Percentiles rank a stretch among this genome's conserved stretches.
Conservation (phyloP, 768 basidiomycete species). For the Chiua virens region DNA sequence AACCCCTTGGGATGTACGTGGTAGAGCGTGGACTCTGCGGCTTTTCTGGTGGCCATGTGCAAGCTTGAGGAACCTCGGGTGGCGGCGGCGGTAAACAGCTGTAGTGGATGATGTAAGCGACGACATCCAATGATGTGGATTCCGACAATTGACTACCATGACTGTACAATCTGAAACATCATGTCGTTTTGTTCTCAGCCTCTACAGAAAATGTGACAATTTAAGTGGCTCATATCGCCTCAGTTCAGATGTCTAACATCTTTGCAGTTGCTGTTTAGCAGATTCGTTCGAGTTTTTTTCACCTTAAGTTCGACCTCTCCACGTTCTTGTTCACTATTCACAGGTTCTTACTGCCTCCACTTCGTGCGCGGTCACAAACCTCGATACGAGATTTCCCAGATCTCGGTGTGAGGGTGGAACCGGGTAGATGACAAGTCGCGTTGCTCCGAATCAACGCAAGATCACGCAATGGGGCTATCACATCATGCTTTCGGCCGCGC, state of each 20-base stretch:
- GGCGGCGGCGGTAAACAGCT: too few species aligned
- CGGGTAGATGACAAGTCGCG: conserved; percentile 1
- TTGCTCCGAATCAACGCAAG: conserved; percentile 21
- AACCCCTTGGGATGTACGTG: conserved; percentile 88
- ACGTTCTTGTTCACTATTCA: not conserved
- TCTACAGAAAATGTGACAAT: not conserved
- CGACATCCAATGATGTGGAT: not conserved
- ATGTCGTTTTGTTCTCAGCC: not conserved
- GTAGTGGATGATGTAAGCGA: conserved; percentile 17
- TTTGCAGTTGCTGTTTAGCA: not conserved
- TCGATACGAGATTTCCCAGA: not conserved
- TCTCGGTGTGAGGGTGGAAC: not conserved
- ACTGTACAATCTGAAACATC: not conserved
- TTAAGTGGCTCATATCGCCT: not conserved
- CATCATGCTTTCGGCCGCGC: conserved; percentile 13
- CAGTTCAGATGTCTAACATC: not conserved
- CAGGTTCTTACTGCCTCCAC: not conserved
- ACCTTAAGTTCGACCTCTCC: too few species aligned
- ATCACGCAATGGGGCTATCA: conserved; percentile 32
- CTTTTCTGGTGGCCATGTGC: conserved; percentile 73
- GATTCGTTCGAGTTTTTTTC: not conserved
- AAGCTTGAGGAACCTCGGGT: conserved; percentile 9
- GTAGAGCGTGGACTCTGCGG: conserved; percentile 86
- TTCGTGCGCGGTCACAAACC: too few species aligned
- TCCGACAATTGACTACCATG: too few species aligned